Evolutionary conservation across 176 grass and related monocot genomes (phyloP), one percentile per base, ranked within the genome.

Genomic region (Poa annua): DNA sequence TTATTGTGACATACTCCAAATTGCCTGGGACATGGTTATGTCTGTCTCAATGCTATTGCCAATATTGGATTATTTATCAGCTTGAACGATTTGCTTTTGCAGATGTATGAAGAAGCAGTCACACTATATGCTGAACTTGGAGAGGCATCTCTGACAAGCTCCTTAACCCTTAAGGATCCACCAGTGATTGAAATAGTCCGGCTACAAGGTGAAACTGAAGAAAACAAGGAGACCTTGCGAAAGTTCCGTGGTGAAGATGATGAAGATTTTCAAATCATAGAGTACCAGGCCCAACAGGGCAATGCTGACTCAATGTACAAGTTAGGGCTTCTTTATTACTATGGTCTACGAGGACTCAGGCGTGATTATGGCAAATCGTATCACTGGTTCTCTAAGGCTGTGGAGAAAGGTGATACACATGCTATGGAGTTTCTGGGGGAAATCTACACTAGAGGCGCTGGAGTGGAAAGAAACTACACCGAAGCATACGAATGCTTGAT

Each of bases 51-150:
- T 63, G 59, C 44, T 52, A 80, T 73, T 66, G 19, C 36, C 11
- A 48, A 48, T 48, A 79, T 59, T 75, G 11, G n/a, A 11, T 64
- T 50, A 81, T 59, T 72, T 57, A 13, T 54, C 36, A 38, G 45
- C 61, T 55, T 34, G 82, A 77, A 57, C 4, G 52, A 67, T 66
- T 72, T 74, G 42, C 63, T 71, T 25, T 64, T 80, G 79, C 84
- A 99, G 97, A 94, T 99, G 91, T 88, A 99, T 8, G 97, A 96
- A 53, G 94, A 99, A 83, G 89, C 97, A 16, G 93, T 99, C 32
- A 73, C 85, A 62, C 79, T 99, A 36, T 99, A 99, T 80, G 91
- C 89, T 33, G 97, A 99, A 83, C 85, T 99, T 66, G 97, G 93
- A 51, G 93, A 99, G 72, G 91, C 93, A 78, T 89, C 97, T 0